Conservation (phyloP, 108 stramenopile genomes). For the Cyclotella atomus region DNA sequence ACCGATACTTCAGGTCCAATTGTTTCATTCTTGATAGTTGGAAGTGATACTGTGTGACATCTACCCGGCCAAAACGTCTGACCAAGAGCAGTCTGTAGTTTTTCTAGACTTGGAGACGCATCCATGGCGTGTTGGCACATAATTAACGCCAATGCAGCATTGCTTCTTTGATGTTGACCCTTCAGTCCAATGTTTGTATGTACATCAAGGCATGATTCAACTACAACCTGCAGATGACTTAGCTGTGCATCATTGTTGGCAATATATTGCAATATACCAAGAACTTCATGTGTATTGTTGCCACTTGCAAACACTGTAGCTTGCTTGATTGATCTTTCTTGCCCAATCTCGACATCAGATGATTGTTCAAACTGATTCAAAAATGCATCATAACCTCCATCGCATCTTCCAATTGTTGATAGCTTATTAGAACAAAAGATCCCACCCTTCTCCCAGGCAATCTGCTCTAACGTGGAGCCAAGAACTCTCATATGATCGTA, state of each 20-base stretch:
- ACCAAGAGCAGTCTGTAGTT: constrained; percentile 47
- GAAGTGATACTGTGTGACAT: constrained; percentile 60
- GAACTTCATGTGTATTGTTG: constrained; percentile 18
- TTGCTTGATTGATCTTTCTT: neutral
- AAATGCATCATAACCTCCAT: constrained; percentile 44
- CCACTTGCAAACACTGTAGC: constrained; percentile 24
- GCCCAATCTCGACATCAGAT: neutral
- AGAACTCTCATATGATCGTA: constrained; percentile 90
- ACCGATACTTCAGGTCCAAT: constrained; percentile 9
- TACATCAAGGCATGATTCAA: constrained; percentile 24
- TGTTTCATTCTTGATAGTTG: neutral
- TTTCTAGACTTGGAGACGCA: neutral
- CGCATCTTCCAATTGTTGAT: constrained; percentile 16
- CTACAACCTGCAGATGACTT: constrained; percentile 21
- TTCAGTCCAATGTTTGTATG: constrained; percentile 13
- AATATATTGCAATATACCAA: constrained; percentile 13
- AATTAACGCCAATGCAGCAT: constrained; percentile 75
- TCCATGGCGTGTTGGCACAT: constrained; percentile 42
- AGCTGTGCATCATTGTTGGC: neutral
- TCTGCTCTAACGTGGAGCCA: constrained; percentile 82
- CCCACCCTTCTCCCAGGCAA: constrained; percentile 97
- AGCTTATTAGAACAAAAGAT: constrained; percentile 73
- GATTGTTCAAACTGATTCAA: neutral
- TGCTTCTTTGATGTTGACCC: constrained; percentile 73
- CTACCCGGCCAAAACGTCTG: constrained; percentile 78